Evolutionary conservation across 1,284 basidiomycete species (phyloP), one percentile per base, ranked within the genome.

Genomic region (Bjerkandera adusta): DNA sequence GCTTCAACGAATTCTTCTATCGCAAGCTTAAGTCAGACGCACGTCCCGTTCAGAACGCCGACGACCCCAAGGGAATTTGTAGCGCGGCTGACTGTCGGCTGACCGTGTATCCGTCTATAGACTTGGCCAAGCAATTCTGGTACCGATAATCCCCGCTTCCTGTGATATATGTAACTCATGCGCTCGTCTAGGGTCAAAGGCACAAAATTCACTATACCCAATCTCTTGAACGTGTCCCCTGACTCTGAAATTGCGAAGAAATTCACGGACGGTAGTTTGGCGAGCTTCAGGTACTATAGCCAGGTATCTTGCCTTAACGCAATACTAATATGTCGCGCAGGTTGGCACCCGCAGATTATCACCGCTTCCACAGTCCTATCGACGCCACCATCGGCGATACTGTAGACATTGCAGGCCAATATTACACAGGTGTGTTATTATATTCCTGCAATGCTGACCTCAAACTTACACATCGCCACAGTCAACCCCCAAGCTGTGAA

Each of bases 401-500:
- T 3, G 71, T 66, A 3, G 68, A 77, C 46, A 69, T 87, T 4
- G 66, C 71, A 0, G 79, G 81, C 3, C 70, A 81, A 49, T 81
- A 79, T 53, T 83, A 77, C 52, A 83, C 80, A 0, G 77, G 76
- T 77, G 18, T 45, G 68, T 51, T 7, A n/a, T n/a, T n/a, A n/a
- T n/a, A n/a, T n/a, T n/a, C n/a, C n/a, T n/a, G n/a, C n/a, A n/a
- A n/a, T n/a, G 13, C 15, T 33, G 6, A 27, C 4, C 26, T 20
- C 29, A 13, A 18, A 11, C 34, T 6, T 27, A 12, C 2, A 3
- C 3, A 21, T 12, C 27, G 13, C 20, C 55, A 61, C 58, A 70
- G 84, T 86, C 27, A 90, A 91, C 58, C 91, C 91, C 0, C 87
- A 91, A 63, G 90, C 89, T 0, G 76, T 94, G 49, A 91, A 88